Evolutionary conservation across 2,329 filamentous ascomycete genomes (phyloP).

Genomic region (Paracamarosporium sp.): DNA sequence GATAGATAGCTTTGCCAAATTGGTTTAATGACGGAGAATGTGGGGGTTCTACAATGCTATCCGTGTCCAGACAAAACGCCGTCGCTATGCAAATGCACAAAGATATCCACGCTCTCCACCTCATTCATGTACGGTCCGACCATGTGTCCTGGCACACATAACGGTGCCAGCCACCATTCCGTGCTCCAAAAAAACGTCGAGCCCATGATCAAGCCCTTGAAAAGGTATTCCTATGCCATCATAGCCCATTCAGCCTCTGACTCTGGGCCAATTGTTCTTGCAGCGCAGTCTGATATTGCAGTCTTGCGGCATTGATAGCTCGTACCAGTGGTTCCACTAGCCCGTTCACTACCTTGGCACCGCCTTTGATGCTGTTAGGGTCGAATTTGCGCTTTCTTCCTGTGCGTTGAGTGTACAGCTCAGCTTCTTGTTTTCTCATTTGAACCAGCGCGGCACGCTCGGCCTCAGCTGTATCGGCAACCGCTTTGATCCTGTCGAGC

Average conservation of each 20-base stretch:
- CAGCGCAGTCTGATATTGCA: conserved; percentile 74
- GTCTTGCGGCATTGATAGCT: conserved; percentile 73
- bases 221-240: neutral
- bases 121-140: too few species aligned
- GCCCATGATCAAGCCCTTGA: too few species aligned
- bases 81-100: conserved; percentile 36
- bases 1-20: too few species aligned
- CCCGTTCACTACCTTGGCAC: conserved; percentile 74
- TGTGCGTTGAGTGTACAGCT: conserved; percentile 73
- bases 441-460: conserved; percentile 73
- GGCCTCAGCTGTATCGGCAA: conserved; percentile 79
- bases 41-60: neutral
- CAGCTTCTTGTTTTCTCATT: conserved; percentile 71
- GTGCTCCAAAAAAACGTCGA: too few species aligned
- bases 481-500: conserved; percentile 77
- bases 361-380: conserved; percentile 73
- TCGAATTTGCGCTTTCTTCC: conserved; percentile 77
- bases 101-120: neutral
- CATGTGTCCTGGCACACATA: too few species aligned
- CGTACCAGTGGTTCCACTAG: conserved; percentile 77
- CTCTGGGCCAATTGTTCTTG: conserved; percentile 59
- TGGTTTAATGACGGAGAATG: neutral
- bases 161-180: too few species aligned
- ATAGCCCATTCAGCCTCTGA: neutral
- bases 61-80: too few species aligned